These are phyloP conservation scores for Erythrophleum fordii DNA, from an alignment of 306 rosid genomes.

Conservation along the genomic window DNA sequence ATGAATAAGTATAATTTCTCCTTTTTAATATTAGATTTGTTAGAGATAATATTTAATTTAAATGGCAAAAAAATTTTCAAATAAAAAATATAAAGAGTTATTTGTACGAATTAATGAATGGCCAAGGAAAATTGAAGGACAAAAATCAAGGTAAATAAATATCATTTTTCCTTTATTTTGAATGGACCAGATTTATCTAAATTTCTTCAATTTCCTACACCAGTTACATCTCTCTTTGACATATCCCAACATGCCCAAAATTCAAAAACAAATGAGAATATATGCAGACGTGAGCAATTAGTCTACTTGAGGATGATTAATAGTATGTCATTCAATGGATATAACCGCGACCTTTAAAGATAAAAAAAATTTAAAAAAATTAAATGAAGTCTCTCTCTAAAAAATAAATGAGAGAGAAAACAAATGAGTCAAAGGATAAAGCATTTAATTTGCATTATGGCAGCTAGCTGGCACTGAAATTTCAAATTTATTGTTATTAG, in stretches of 20 bases:
- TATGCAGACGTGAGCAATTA: not conserved
- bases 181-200: not conserved
- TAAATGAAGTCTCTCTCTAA: not conserved
- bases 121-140: not conserved
- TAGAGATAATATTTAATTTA: not conserved
- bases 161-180: not conserved
- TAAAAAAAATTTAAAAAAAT: not conserved
- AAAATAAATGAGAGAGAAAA: not conserved
- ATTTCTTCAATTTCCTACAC: not conserved
- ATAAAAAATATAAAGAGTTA: not conserved
- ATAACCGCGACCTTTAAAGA: not conserved
- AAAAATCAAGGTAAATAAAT: not conserved
- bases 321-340: not conserved
- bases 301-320: not conserved
- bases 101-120: not conserved
- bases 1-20: not conserved
- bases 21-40: not conserved
- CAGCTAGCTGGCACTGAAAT: not conserved
- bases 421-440: not conserved
- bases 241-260: not conserved
- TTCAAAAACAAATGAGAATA: not conserved
- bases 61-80: not conserved
- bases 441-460: too few species aligned
- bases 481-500: conserved; percentile 1
- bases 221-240: not conserved